Evolutionary conservation across 2,329 filamentous ascomycete species (phyloP), one percentile per base, ranked within the genome.

Genomic region (Domatiomyces globalis): DNA sequence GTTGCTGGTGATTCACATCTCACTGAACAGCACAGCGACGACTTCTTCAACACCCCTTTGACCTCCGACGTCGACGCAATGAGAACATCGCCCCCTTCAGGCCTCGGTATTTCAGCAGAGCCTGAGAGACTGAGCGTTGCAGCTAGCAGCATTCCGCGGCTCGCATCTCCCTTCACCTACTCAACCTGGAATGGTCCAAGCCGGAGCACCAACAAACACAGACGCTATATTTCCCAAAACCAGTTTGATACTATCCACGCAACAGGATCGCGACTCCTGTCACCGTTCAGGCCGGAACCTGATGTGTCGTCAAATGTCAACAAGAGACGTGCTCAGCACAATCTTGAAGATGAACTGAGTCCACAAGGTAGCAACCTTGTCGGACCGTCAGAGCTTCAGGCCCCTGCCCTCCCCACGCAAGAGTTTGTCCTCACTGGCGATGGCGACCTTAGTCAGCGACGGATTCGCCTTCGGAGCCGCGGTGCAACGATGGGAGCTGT

Each of bases 401-500:
- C 45, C 22, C 17, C 45, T 22, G 18, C 8, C 17, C 7, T 29
- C 27, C 17, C 47, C 29, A 20, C 29, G 27, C 42, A 50, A 19
- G 59, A 61, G 42, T 44, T 61, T 29, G 49, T 60, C 8, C 60
- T 61, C 43, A 59, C 58, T 12, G 59, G 59, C 29, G 51, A 52
- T 47, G 58, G 58, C 25, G 73, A 78, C 53, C 69, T 70, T 8
- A 73, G 74, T 49, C 72, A 77, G 57, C 74, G 76, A 51, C 74
- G 77, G 27, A 72, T 80, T 9, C 76, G 80, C 22, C 73, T 79
- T 33, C 74, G 79, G 43, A 79, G 74, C 58, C 76, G 80, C 44
- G 79, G 79, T 50, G 80, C 79, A 59, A 82, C 78, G 46, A 71
- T 77, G 20, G 75, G 78, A 48, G 76, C 78, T 49, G 73, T 78